phyloP scores from a whole-genome alignment of 192 early-diverging fungal species.

The Gigaspora rosea region DNA sequence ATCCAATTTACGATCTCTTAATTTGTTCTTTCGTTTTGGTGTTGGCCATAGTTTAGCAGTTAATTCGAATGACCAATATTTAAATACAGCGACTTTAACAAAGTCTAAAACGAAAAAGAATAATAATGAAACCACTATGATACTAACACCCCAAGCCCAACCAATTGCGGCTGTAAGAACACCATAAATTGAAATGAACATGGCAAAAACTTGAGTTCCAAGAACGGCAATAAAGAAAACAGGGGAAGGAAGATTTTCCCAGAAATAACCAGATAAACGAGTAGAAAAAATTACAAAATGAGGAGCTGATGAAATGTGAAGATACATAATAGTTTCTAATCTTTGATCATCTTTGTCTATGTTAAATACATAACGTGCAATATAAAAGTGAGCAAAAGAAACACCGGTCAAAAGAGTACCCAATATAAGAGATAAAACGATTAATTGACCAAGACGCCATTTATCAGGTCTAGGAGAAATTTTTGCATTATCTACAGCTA shows the following conservation, averaged over 20 bases:
- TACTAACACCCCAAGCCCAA: slow-evolving; percentile 68
- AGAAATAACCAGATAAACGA: slow-evolving; percentile 82
- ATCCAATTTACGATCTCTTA: slow-evolving; percentile 55
- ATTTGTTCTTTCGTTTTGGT: slow-evolving; percentile 58
- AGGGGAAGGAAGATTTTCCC: slow-evolving; percentile 80
- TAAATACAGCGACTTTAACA: slow-evolving; percentile 89
- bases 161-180: slow-evolving; percentile 71
- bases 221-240: slow-evolving; percentile 80
- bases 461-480: slow-evolving; percentile 90
- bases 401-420: slow-evolving; percentile 71
- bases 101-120: slow-evolving; percentile 85
- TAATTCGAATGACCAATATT: slow-evolving; percentile 86
- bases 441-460: slow-evolving; percentile 92
- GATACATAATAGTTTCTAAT: slow-evolving; percentile 90
- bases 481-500: slow-evolving; percentile 90
- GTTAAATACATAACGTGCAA: slow-evolving; percentile 67
- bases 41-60: slow-evolving; percentile 85
- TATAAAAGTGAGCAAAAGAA: slow-evolving; percentile 84
- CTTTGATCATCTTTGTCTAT: slow-evolving; percentile 49
- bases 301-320: slow-evolving; percentile 86
- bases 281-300: slow-evolving; percentile 97
- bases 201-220: slow-evolving; percentile 89
- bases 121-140: slow-evolving; percentile 77
- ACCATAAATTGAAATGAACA: slow-evolving; percentile 76
- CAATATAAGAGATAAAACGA: slow-evolving; percentile 78